phyloP scores from a whole-genome alignment of 495 filamentous ascomycete species.

The Platismatia glauca region DNA sequence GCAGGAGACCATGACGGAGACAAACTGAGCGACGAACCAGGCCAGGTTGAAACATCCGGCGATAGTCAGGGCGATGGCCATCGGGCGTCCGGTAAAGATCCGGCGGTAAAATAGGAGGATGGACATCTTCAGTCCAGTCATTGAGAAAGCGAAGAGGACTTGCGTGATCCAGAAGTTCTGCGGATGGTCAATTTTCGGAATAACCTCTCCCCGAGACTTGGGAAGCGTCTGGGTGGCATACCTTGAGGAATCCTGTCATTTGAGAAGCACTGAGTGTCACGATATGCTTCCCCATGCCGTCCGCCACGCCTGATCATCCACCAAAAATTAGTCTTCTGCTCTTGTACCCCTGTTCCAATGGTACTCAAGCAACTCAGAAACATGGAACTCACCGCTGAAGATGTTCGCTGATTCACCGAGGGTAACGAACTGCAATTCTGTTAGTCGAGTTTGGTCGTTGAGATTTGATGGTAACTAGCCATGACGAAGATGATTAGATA shows the following conservation, averaged over 20 bases:
- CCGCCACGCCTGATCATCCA: too few relatives aligned
- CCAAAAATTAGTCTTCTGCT: too few relatives aligned
- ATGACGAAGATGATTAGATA: constrained; percentile 1
- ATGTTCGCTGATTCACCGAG: not conserved
- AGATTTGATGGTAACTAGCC: not conserved
- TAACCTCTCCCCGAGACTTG: not conserved
- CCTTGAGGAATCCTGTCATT: constrained; percentile 6
- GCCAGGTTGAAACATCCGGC: constrained; percentile 31
- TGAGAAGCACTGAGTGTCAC: not conserved
- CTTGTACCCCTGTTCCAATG: too few relatives aligned
- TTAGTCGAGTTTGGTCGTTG: not conserved
- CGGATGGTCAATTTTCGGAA: not conserved
- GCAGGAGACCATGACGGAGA: constrained; percentile 42
- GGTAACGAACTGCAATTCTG: not conserved
- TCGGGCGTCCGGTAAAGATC: constrained; percentile 31
- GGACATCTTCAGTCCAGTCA: constrained; percentile 28
- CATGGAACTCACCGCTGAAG: not conserved
- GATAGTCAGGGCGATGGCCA: constrained; percentile 27
- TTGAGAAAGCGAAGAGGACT: constrained; percentile 6
- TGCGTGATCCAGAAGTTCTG: constrained; percentile 5
- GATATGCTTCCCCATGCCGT: too few relatives aligned
- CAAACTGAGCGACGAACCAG: constrained; percentile 35
- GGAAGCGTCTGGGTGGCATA: not conserved
- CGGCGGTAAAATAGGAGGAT: constrained; percentile 38
- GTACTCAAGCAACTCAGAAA: too few relatives aligned